Percentiles rank a stretch among this genome's conserved stretches.
These are phyloP conservation scores for Dactylellina haptotyla DNA, from an alignment of 2,329 filamentous ascomycete species.

Conservation along the genomic window DNA sequence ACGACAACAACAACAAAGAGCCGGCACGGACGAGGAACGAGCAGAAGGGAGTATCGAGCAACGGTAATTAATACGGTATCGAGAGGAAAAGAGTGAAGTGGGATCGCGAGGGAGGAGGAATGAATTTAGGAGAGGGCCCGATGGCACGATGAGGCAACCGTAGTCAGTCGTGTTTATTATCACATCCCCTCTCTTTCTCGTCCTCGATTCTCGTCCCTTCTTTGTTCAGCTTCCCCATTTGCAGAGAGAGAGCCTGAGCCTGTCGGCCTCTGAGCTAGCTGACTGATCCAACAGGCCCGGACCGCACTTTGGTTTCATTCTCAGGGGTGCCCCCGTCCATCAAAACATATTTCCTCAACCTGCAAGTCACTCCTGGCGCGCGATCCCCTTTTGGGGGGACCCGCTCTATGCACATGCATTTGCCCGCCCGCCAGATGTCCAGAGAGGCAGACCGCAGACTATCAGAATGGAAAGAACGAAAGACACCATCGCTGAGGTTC, in stretches of 20 bases:
- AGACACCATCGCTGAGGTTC: too few relatives aligned
- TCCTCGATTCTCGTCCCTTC: background rate
- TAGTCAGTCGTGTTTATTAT: too few relatives aligned
- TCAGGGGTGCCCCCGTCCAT: constrained; percentile 34
- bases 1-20: too few relatives aligned
- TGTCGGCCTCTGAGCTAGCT: constrained; percentile 40
- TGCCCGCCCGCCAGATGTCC: too few relatives aligned
- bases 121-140: background rate
- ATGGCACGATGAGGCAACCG: background rate
- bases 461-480: too few relatives aligned
- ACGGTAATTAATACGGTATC: too few relatives aligned
- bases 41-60: too few relatives aligned
- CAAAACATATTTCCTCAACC: constrained; percentile 49
- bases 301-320: constrained; percentile 17
- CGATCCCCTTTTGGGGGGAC: too few relatives aligned
- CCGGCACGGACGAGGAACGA: background rate
- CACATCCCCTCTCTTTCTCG: background rate
- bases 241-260: background rate
- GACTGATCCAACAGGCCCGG: constrained; percentile 6
- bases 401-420: too few relatives aligned
- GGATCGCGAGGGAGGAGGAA: background rate
- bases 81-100: background rate
- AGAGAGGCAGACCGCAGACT: too few relatives aligned
- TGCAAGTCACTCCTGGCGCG: too few relatives aligned
- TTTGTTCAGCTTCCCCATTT: constrained; percentile 22